A percentile compares a stretch with the other conserved stretches of the same genome.
Conservation (phyloP, 2,329 filamentous ascomycete species). For the Stachybotrys echinatus region DNA sequence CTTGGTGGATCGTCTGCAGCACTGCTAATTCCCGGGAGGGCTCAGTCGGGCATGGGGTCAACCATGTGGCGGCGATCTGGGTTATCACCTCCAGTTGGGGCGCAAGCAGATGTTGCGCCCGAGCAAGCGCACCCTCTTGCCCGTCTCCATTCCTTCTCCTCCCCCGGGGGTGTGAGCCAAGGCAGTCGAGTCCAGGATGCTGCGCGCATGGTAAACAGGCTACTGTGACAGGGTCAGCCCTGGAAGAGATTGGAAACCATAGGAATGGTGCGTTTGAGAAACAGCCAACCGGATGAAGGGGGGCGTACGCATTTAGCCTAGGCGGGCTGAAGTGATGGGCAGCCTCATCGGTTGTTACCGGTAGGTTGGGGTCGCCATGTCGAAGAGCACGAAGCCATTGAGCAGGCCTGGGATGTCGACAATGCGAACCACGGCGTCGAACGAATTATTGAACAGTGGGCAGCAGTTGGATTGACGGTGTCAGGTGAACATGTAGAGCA, state of each 20-base stretch:
- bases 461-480: too few species aligned
- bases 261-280: not conserved
- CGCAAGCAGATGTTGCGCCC: not conserved
- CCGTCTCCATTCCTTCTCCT: too few species aligned
- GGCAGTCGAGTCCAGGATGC: not conserved
- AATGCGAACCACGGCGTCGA: too few species aligned
- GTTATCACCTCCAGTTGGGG: not conserved
- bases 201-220: not conserved
- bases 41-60: not conserved
- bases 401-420: too few species aligned
- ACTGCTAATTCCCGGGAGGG: not conserved
- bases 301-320: not conserved
- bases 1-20: not conserved
- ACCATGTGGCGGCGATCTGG: not conserved
- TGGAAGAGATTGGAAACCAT: not conserved
- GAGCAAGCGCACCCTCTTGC: too few species aligned
- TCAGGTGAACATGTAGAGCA: too few species aligned
- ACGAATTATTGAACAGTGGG: too few species aligned
- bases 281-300: not conserved
- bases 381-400: too few species aligned
- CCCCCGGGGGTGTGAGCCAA: too few species aligned
- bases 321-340: too few species aligned
- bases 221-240: not conserved
- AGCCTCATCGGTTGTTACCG: too few species aligned
- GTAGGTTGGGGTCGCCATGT: too few species aligned